phyloP scores from a whole-genome alignment of 345 rosid species.

The Odontarrhena argentea region DNA sequence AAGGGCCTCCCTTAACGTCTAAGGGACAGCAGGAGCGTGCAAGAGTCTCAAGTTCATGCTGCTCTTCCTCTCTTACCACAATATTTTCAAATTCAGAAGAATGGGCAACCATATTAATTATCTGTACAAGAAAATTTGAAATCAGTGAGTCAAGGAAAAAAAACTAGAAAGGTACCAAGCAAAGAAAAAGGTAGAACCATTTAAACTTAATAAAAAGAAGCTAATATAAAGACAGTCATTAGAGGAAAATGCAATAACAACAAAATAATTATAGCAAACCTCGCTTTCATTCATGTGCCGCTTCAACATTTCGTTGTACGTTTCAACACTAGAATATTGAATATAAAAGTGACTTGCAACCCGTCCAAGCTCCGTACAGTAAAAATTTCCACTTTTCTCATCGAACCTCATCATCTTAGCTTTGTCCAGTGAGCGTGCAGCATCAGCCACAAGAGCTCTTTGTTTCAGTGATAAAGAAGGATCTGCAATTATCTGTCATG shows the following conservation, averaged over 20 bases:
- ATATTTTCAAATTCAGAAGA: conserved; percentile 97
- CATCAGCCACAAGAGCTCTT: conserved; percentile 89
- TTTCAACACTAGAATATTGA: conserved; percentile 96
- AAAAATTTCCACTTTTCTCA: conserved; percentile 97
- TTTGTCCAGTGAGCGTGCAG: conserved; percentile 95
- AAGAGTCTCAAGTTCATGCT: conserved; percentile 83
- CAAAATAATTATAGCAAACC: conserved; percentile 50
- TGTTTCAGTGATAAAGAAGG: conserved; percentile 81
- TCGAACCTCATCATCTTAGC: conserved; percentile 99
- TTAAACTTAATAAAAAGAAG: conserved; percentile 14
- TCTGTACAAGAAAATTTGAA: conserved; percentile 49
- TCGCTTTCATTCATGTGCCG: conserved; percentile 95
- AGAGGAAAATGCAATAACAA: conserved; percentile 24
- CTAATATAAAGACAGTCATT: conserved; percentile 4
- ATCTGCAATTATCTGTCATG: conserved; percentile 81
- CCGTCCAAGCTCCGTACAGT: conserved; percentile 98
- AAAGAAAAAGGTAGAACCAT: conserved; percentile 22
- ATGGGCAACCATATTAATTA: conserved; percentile 94
- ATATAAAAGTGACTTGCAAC: conserved; percentile 98
- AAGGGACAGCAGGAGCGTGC: conserved; percentile 80
- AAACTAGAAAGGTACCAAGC: conserved; percentile 8
- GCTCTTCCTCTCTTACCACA: conserved; percentile 98
- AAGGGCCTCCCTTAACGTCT: conserved; percentile 88
- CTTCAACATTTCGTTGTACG: conserved; percentile 90
- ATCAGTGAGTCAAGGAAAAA: conserved; percentile 15